Conservation (phyloP, 2,329 filamentous ascomycete genomes). For the Fusarium poae region DNA sequence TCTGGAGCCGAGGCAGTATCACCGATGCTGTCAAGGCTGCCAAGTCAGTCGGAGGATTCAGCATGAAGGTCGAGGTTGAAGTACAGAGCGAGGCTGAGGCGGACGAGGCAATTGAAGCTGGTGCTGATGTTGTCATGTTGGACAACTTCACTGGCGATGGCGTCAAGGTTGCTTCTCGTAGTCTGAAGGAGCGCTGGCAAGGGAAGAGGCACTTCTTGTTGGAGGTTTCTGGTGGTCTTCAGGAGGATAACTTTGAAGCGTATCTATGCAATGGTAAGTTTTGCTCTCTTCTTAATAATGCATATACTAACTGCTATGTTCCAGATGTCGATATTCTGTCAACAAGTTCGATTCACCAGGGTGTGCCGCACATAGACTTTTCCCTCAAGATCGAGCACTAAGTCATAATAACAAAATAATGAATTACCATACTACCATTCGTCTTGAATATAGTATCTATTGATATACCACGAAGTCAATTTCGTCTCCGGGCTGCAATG, state of each 20-base stretch:
- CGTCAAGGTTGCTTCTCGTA: constrained; percentile 79
- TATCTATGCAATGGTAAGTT: constrained; percentile 81
- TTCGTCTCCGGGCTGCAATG: background rate
- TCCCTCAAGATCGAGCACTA: constrained; percentile 83
- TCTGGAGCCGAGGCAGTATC: constrained; percentile 92
- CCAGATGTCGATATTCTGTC: constrained; percentile 94
- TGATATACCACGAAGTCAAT: background rate
- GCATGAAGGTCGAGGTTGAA: constrained; percentile 95
- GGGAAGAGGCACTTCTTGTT: constrained; percentile 81
- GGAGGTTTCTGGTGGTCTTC: constrained; percentile 93
- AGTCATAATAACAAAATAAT: constrained; percentile 27
- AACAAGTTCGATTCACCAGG: constrained; percentile 96
- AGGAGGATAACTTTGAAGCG: constrained; percentile 81
- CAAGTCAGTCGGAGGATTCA: constrained; percentile 86
- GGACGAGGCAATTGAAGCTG: constrained; percentile 89
- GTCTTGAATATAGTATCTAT: background rate
- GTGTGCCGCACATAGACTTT: constrained; percentile 93
- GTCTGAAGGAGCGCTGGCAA: constrained; percentile 83
- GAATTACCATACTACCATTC: background rate
- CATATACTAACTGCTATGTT: constrained; percentile 11
- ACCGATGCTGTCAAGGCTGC: constrained; percentile 87
- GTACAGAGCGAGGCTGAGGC: constrained; percentile 90
- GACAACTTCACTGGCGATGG: constrained; percentile 92
- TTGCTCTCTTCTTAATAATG: background rate
- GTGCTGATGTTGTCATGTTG: constrained; percentile 96